Evolutionary conservation across 805 yeast genomes (phyloP).

Genomic region (Jamesozyma jinghongensis): DNA sequence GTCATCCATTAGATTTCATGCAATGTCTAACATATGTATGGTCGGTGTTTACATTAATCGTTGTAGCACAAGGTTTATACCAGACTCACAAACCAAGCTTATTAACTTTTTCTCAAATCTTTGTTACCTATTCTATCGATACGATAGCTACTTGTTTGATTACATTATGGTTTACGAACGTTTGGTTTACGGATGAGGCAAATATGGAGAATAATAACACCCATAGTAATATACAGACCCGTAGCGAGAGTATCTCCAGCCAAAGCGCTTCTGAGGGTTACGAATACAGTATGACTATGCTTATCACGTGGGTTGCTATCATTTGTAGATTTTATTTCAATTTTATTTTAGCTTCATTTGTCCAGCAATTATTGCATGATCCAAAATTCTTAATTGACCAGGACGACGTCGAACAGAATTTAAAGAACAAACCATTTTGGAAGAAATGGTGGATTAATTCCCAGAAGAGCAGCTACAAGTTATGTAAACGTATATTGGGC

Average conservation of each 20-base stretch:
- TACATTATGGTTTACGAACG: slow-evolving; percentile 61
- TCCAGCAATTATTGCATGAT: slow-evolving; percentile 44
- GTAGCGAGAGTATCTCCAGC: slow-evolving; percentile 27
- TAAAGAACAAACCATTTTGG: slow-evolving; percentile 27
- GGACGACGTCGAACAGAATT: slow-evolving; percentile 31
- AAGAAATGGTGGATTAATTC: slow-evolving; percentile 25
- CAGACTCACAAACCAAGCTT: slow-evolving; percentile 47
- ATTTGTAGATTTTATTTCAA: slow-evolving; percentile 51
- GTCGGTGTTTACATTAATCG: slow-evolving; percentile 53
- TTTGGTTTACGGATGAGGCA: slow-evolving; percentile 60
- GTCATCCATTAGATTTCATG: slow-evolving; percentile 72
- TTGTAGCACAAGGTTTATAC: slow-evolving; percentile 51
- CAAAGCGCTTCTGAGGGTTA: slow-evolving; percentile 57
- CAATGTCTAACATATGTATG: slow-evolving; percentile 75
- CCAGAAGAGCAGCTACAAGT: slow-evolving; percentile 26
- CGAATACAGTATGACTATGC: slow-evolving; percentile 49
- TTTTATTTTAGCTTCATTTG: slow-evolving; percentile 48
- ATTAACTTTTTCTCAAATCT: slow-evolving; percentile 52
- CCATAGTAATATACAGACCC: neutral
- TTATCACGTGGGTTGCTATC: slow-evolving; percentile 41
- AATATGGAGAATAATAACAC: neutral
- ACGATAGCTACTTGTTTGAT: slow-evolving; percentile 58
- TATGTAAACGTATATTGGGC: slow-evolving; percentile 17
- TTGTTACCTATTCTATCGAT: slow-evolving; percentile 57
- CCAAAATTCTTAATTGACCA: slow-evolving; percentile 35